A percentile compares a stretch with the other conserved stretches of the same genome.
Evolutionary conservation across 2,329 filamentous ascomycete species (phyloP).

Genomic region (Ophiostoma australiae): DNA sequence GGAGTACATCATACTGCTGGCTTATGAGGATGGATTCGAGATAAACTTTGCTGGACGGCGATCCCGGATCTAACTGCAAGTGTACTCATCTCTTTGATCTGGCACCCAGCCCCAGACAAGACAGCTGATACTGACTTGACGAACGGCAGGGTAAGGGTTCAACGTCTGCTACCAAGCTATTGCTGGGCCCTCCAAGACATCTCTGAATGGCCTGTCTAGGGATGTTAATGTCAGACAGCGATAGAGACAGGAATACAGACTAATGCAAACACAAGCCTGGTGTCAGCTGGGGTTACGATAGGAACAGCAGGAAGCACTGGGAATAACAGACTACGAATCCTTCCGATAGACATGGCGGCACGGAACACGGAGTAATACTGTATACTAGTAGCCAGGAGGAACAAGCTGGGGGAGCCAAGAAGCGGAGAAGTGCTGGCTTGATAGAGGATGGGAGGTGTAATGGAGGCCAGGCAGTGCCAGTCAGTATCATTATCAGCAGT

Average conservation of each 20-base stretch:
- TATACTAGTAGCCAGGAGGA: neutral
- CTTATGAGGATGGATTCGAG: neutral
- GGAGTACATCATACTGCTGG: no score
- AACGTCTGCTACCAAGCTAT: neutral
- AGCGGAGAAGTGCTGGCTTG: neutral
- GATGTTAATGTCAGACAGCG: neutral
- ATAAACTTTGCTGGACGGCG: slow-evolving; percentile 9
- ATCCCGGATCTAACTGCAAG: slow-evolving; percentile 1
- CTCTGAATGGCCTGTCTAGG: neutral
- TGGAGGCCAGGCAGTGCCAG: neutral
- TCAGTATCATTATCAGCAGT: neutral
- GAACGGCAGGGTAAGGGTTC: neutral
- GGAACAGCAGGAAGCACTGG: neutral
- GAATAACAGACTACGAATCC: neutral
- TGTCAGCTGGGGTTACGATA: neutral
- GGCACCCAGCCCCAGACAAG: neutral
- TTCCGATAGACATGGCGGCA: slow-evolving; percentile 3
- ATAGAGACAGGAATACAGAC: neutral
- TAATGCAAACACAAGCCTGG: neutral
- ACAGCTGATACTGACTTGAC: neutral
- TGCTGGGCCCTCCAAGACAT: neutral
- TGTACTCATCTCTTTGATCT: neutral
- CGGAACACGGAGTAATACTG: neutral
- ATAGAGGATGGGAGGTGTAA: neutral
- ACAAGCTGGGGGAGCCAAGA: neutral